These are phyloP conservation scores for Sphaerostilbella broomeana DNA, from an alignment of 2,329 filamentous ascomycete species.

Conservation along the genomic window DNA sequence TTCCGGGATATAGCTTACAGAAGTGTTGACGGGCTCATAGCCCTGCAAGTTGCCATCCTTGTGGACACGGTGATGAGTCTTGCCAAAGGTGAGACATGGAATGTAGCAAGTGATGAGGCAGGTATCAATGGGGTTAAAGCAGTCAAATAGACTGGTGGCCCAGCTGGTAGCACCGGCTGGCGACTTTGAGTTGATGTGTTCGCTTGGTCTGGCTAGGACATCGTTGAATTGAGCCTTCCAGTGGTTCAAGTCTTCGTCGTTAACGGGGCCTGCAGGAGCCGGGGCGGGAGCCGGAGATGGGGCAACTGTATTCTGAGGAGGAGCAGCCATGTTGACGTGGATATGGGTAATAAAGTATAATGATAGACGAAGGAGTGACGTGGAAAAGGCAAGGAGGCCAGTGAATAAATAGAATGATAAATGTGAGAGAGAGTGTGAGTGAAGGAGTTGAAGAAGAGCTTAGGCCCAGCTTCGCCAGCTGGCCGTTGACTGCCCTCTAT, in stretches of 20 bases:
- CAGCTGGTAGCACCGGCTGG: constrained; percentile 32
- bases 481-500: not conserved
- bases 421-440: constrained; percentile 2
- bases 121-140: constrained; percentile 37
- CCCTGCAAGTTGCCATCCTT: constrained; percentile 35
- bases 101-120: constrained; percentile 41
- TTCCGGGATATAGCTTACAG: constrained; percentile 27
- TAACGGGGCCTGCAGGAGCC: constrained; percentile 26
- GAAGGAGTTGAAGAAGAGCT: not conserved
- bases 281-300: constrained; percentile 14
- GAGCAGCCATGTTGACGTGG: constrained; percentile 6
- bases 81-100: constrained; percentile 43
- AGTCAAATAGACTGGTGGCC: constrained; percentile 36
- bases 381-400: not conserved
- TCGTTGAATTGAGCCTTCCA: constrained; percentile 40
- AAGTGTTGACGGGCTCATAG: constrained; percentile 41
- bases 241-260: constrained; percentile 37
- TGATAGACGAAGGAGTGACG: constrained; percentile 6
- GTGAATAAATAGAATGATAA: not conserved
- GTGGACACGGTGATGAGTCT: constrained; percentile 39
- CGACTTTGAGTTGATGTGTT: constrained; percentile 38
- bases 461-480: no score
- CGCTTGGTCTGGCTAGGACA: constrained; percentile 35
- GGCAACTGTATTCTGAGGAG: not conserved
- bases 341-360: constrained; percentile 8